Percentiles rank a stretch among this genome's conserved stretches.
phyloP scores from a whole-genome alignment of 2,329 filamentous ascomycete genomes.

The Neopestalotiopsis rosae region DNA sequence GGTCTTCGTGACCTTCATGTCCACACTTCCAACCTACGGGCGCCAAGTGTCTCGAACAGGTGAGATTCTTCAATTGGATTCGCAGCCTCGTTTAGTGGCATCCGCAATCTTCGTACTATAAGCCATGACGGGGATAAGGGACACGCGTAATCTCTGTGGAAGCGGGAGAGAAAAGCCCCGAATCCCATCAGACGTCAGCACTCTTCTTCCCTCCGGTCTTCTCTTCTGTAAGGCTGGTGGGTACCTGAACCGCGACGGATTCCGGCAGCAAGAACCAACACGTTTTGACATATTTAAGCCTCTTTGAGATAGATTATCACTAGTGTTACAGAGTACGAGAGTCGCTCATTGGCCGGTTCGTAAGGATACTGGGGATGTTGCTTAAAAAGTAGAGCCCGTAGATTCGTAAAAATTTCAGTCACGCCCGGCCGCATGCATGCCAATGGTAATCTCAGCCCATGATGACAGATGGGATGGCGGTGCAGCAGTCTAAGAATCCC shows the following conservation, averaged over 20 bases:
- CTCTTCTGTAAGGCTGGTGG: neutral
- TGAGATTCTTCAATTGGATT: too few relatives aligned
- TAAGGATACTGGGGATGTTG: neutral
- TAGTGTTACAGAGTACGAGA: neutral
- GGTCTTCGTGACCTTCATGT: neutral
- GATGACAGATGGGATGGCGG: neutral
- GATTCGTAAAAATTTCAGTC: neutral
- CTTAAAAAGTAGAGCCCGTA: neutral
- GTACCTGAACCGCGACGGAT: neutral
- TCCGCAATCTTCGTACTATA: too few relatives aligned
- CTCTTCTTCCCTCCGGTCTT: too few relatives aligned
- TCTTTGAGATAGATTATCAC: neutral
- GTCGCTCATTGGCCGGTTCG: neutral
- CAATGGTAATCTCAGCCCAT: neutral
- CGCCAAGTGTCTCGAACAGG: too few relatives aligned
- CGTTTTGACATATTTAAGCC: neutral
- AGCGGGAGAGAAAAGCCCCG: too few relatives aligned
- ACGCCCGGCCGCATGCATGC: neutral
- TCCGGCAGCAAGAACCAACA: neutral
- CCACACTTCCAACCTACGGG: neutral
- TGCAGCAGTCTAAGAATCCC: neutral
- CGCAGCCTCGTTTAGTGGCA: too few relatives aligned
- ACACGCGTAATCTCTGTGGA: too few relatives aligned
- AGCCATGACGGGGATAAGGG: too few relatives aligned
- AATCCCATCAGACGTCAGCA: too few relatives aligned